Evolutionary conservation across 2,329 filamentous ascomycete genomes (phyloP).

Genomic region (Epichloe brachyelytri): DNA sequence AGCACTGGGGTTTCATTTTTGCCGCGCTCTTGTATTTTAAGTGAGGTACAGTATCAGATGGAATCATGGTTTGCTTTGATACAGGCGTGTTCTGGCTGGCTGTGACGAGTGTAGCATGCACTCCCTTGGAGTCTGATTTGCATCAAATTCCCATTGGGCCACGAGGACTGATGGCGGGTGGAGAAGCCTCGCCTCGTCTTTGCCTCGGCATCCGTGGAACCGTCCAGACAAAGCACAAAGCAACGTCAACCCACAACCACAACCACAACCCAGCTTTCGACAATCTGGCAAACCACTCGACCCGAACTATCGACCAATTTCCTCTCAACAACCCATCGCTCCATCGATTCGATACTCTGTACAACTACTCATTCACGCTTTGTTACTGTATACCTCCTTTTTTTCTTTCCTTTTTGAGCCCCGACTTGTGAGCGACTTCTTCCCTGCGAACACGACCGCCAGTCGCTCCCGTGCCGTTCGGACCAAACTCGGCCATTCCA

Average conservation of each 20-base stretch:
- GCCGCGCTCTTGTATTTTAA: no score
- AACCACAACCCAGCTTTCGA: no score
- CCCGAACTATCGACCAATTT: not conserved
- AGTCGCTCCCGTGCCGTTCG: not conserved
- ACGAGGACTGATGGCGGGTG: no score
- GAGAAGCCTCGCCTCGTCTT: not conserved
- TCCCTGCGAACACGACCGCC: not conserved
- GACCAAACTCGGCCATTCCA: not conserved
- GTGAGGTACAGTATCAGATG: no score
- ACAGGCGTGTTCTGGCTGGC: no score
- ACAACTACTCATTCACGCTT: not conserved
- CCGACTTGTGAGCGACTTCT: not conserved
- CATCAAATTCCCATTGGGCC: not conserved
- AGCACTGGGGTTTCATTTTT: no score
- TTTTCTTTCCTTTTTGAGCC: no score
- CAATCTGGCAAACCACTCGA: not conserved
- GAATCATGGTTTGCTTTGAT: no score
- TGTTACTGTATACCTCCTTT: not conserved
- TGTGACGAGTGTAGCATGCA: no score
- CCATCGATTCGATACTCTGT: not conserved
- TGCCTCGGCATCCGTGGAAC: conserved; percentile 1
- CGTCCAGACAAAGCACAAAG: no score
- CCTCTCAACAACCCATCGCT: not conserved
- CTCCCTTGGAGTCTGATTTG: no score
- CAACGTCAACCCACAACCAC: no score